Evolutionary conservation across 805 yeast genomes (phyloP), one percentile per base, ranked within the genome.

Genomic region (Candida krabiensis): DNA sequence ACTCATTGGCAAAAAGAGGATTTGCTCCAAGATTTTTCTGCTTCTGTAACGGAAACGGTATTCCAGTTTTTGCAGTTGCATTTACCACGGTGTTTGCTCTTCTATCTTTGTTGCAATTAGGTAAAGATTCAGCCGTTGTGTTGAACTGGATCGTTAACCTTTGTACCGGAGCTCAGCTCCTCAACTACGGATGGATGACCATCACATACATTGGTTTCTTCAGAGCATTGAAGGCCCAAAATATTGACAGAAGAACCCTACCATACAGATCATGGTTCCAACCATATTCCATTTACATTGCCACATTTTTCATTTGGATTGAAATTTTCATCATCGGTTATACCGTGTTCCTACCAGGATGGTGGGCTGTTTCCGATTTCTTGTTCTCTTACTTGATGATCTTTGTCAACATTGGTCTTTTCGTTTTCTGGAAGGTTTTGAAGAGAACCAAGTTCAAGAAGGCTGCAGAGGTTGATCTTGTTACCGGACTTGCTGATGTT

Each of bases 1-100:
- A 80, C 55, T 84, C 86, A 3, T 66, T 85, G 61, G 83, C 91
- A 0, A 59, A 72, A 17, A 75, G 73, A 45, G 88, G 89, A 1
- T 75, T 77, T 49, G 91, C 91, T 1, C 95, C 95, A 5, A 60
- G 61, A 12, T 55, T 83, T 37, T 83, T 86, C 53, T 62, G 75
- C 13, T 67, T 64, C 53, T 82, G 90, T 55, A 75, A 77, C 55
- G 71, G 69, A 38, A 65, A 73, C 28, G 95, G 95, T 37, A 83
- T 83, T 9, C 95, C 95, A 7, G 69, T 83, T 22, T 67, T 69
- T 43, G 70, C 86, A 4, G 80, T 82, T 14, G 39, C 60, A 5
- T 66, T 71, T 8, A 68, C 80, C 7, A 56, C 75, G 26, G 51
- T 64, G n/a, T 83, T 87, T 75, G 80, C 86, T 0, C 61, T 80